Evolutionary conservation across 352 stramenopile genomes (phyloP), one percentile per base, ranked within the genome.

Genomic region (Pythium pectinolyticum): DNA sequence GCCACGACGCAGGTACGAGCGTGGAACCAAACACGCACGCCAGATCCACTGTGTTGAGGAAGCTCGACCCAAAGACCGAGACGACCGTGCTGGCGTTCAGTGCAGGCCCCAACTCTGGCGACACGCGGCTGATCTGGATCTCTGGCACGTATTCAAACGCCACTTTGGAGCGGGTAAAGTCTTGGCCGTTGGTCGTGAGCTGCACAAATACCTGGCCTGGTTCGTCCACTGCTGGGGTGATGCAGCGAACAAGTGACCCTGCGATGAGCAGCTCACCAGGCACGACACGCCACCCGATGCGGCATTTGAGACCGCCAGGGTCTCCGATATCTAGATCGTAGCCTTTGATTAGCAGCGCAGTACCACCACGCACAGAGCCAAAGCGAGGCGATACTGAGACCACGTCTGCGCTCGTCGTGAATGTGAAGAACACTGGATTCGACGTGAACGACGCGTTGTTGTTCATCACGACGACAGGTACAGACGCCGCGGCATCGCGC

Each of bases 371-470:
- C 4, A 80, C n/a, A 14, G 78, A 73, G 2, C 84, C 86, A 31
- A 71, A 78, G 2, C 31, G 58, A 20, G 88, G 87, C 2, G 72
- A 77, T 5, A 94, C 49, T 0, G 79, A 87, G 20, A 89, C 66
- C 5, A 95, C 40, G 46, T 83, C 70, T 14, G 69, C 67, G 0
- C 61, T 37, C 1, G 71, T 66, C 0, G 81, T 92, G 69, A 94
- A 96, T 6, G 73, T 89, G 65, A 94, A 96, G 66, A 91, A 94
- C 0, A 90, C 73, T 2, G 80, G 77, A 27, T 94, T 92, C 10
- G 69, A 59, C 0, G 84, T 82, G 30, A 78, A 80, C 11, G 65
- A 82, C 5, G 45, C 63, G 51, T 92, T 92, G 69, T 95, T 89
- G 35, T 78, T 89, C n/a, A 61, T 84, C 20, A 94, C 78, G 1